Evolutionary conservation across 495 filamentous ascomycete genomes (phyloP), one percentile per base, ranked within the genome.

Genomic region (Acidomyces sp.): DNA sequence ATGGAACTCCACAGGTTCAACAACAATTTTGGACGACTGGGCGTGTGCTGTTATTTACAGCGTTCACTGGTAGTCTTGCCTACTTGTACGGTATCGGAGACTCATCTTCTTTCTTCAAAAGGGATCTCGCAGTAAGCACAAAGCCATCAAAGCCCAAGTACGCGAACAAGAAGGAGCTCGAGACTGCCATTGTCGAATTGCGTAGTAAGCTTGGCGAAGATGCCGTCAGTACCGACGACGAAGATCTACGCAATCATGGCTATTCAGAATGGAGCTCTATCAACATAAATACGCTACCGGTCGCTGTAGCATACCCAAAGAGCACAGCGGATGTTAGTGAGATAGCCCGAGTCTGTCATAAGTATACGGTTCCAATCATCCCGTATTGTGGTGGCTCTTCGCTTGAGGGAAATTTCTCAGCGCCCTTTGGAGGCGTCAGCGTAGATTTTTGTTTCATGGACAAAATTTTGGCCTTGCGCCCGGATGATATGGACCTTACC

Each of bases 391-490:
- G 84, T 11, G 87, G 87, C 13, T 80, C 83, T 0, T 88, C 82
- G 45, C 68, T 94, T 3, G 87, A 94, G 53, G 87, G 75, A 9
- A 86, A 92, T 55, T 93, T 93, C 58, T 79, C 83, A 1, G 81
- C 85, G 2, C 81, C 85, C 0, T 77, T 75, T 56, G 83, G 85
- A 9, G 87, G 87, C 12, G 71, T 95, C 55, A 85, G 77, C 40
- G 82, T 95, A 29, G 87, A 95, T 52, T 93, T 95, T 55, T 73
- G 74, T 12, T 71, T 65, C 49, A 95, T 95, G 87, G 76, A 92
- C 55, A 69, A 78, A 47, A 80, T 93, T 22, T 27, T 93, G 21
- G 65, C 75, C 29, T 66, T 93, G 34, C 79, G 93, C 56, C 74
- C 81, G 38, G 78, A 80, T 4, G 87, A 95, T 58, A 80, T 94